phyloP scores from a whole-genome alignment of 73 alveolate genomes.

The Symbiodinium natans region DNA sequence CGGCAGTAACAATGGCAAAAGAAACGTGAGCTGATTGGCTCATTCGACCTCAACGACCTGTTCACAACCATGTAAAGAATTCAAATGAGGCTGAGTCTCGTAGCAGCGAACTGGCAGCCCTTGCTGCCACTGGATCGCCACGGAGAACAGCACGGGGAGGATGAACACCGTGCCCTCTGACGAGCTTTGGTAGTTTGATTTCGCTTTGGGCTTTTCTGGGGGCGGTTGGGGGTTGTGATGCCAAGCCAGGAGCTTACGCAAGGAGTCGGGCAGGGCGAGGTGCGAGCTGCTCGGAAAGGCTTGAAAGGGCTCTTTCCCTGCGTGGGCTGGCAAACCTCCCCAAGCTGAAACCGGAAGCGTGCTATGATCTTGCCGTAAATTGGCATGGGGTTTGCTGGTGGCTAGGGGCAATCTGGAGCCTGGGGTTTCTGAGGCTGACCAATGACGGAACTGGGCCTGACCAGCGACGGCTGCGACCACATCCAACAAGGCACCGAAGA shows the following conservation, averaged over 20 bases:
- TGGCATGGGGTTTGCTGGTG: too few relatives aligned
- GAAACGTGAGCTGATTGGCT: too few relatives aligned
- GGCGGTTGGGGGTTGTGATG: too few relatives aligned
- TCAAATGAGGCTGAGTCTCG: too few relatives aligned
- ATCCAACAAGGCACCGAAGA: constrained; percentile 80
- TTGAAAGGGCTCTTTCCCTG: not conserved
- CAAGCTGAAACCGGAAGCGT: not conserved
- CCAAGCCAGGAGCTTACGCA: too few relatives aligned
- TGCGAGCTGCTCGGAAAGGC: not conserved
- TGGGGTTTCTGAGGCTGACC: too few relatives aligned
- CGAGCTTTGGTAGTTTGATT: not conserved
- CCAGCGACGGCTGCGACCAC: constrained; percentile 92
- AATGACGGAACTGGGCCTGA: too few relatives aligned
- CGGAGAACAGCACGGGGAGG: constrained; percentile 62
- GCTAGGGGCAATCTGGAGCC: too few relatives aligned
- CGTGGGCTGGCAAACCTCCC: not conserved
- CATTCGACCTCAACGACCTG: too few relatives aligned
- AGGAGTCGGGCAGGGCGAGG: not conserved
- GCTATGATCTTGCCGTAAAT: too few relatives aligned
- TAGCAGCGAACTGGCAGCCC: constrained; percentile 14
- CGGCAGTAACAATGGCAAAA: too few relatives aligned
- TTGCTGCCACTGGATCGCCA: constrained; percentile 84
- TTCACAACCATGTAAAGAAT: too few relatives aligned
- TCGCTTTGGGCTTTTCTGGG: not conserved
- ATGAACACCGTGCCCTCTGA: constrained; percentile 68